Conservation (phyloP, 176 grass and related monocot genomes). For the Oryza brachyantha region DNA sequence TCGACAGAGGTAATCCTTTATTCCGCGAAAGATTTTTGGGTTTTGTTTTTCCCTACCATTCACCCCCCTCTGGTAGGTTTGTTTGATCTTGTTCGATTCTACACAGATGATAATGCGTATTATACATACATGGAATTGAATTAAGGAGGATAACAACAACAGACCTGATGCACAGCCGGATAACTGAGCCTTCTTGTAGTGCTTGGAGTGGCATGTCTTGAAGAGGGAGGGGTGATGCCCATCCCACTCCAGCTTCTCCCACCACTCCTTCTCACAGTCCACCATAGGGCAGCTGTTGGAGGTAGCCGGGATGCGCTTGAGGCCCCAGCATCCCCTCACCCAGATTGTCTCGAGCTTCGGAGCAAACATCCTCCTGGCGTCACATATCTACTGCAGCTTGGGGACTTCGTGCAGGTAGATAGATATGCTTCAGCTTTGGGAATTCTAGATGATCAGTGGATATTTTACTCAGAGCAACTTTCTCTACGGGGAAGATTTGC, state of each 20-base stretch:
- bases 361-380: background rate
- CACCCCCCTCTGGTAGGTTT: no score
- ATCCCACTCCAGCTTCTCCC: slow-evolving; percentile 3
- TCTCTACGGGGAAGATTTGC: background rate
- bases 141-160: no score
- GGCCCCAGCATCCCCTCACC: background rate
- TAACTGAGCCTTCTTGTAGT: background rate
- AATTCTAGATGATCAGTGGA: background rate
- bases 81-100: no score
- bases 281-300: accelerated
- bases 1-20: no score
- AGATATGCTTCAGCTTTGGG: slow-evolving; percentile 3
- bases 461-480: background rate
- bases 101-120: no score
- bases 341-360: background rate
- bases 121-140: no score
- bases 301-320: background rate
- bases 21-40: no score
- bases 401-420: slow-evolving; percentile 1
- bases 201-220: background rate
- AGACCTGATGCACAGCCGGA: no score
- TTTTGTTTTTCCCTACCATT: no score
- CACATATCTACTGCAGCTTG: background rate
- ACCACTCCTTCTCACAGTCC: slow-evolving; percentile 27
- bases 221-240: background rate